Evolutionary conservation across 2,329 filamentous ascomycete genomes (phyloP).

Genomic region (Diaporthe longicolla): DNA sequence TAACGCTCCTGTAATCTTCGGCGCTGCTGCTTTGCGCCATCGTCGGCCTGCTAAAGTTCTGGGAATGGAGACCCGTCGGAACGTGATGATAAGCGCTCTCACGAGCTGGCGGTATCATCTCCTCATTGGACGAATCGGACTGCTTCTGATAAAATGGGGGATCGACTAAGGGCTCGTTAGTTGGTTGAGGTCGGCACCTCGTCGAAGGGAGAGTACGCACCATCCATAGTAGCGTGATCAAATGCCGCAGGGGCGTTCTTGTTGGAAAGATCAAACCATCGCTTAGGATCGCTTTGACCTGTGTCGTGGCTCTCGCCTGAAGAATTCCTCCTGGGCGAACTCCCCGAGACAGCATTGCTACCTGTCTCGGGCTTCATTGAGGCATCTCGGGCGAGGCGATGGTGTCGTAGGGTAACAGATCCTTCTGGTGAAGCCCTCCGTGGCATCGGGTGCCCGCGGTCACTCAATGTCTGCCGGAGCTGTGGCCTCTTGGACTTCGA

Average conservation of each 20-base stretch:
- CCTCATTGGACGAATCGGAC: constrained; percentile 66
- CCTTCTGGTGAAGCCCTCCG: constrained; percentile 60
- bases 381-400: constrained; percentile 61
- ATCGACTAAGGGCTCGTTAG: constrained; percentile 56
- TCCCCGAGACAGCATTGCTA: constrained; percentile 40
- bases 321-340: constrained; percentile 55
- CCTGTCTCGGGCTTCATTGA: constrained; percentile 46
- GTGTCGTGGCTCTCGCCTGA: constrained; percentile 66
- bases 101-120: constrained; percentile 43
- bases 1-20: constrained; percentile 85
- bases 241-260: constrained; percentile 61
- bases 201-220: constrained; percentile 49
- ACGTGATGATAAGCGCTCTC: constrained; percentile 46
- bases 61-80: constrained; percentile 21
- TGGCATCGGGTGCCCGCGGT: constrained; percentile 58
- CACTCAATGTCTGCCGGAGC: constrained; percentile 44
- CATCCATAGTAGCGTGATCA: constrained; percentile 63
- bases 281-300: constrained; percentile 63
- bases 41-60: constrained; percentile 35
- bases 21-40: constrained; percentile 70
- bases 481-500: constrained; percentile 46
- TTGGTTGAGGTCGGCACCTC: neutral
- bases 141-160: constrained; percentile 70
- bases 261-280: constrained; percentile 70
- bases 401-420: constrained; percentile 63